A percentile compares a stretch with the other conserved stretches of the same genome.
Evolutionary conservation across 495 filamentous ascomycete genomes (phyloP).

Genomic region (Hypomontagnella monticulosa): DNA sequence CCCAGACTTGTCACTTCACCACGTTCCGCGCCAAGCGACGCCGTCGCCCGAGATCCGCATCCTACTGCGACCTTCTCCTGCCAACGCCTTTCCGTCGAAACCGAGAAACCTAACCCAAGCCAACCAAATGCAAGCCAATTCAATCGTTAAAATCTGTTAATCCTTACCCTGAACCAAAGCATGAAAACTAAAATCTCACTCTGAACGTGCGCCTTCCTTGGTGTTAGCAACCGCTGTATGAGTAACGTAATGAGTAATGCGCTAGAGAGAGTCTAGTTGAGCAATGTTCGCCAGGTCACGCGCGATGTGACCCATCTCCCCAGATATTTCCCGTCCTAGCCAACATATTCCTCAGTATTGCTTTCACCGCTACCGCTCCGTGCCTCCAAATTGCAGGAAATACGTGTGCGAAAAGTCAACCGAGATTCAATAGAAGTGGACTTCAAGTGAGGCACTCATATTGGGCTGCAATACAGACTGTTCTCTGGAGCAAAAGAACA

Average conservation of each 20-base stretch:
- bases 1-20: neutral
- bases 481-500: too few species aligned
- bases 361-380: neutral
- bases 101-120: neutral
- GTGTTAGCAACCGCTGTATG: too few species aligned
- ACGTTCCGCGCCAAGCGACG: neutral
- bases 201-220: too few species aligned
- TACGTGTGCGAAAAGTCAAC: too few species aligned
- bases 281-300: neutral
- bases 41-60: conserved; percentile 19
- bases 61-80: conserved; percentile 16
- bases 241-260: neutral
- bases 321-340: neutral
- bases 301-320: conserved; percentile 3
- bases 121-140: neutral
- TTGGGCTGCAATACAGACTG: too few species aligned
- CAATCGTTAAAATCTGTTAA: too few species aligned
- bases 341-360: too few species aligned
- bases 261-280: neutral
- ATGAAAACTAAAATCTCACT: neutral
- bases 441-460: too few species aligned
- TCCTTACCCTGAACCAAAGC: neutral
- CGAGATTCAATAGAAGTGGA: too few species aligned
- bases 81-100: conserved; percentile 2
- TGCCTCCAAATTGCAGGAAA: too few species aligned